phyloP scores from a whole-genome alignment of 2,329 filamentous ascomycete genomes.

The Basipetospora chlamydospora region DNA sequence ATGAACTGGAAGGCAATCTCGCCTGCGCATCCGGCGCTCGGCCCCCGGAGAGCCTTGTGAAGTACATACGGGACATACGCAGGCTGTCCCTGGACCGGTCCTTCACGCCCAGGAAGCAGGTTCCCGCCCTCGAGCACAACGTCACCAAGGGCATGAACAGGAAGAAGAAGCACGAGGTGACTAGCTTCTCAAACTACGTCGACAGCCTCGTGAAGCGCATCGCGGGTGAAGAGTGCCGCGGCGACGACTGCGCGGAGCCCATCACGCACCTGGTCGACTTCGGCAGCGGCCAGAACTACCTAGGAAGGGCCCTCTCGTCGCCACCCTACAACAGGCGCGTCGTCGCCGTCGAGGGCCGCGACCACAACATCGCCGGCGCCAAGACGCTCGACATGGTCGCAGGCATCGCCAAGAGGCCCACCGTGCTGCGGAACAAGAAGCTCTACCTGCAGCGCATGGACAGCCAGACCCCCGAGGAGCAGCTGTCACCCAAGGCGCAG shows the following conservation, averaged over 20 bases:
- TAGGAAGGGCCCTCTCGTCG: conserved; percentile 74
- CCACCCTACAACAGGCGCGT: conserved; percentile 76
- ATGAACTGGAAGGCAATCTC: conserved; percentile 41
- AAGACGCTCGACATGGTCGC: conserved; percentile 73
- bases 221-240: conserved; percentile 18
- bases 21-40: conserved; percentile 10
- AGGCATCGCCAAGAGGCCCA: conserved; percentile 57
- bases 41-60: conserved; percentile 41
- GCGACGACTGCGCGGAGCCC: conserved; percentile 35
- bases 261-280: conserved; percentile 91
- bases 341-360: conserved; percentile 77
- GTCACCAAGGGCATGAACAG: conserved; percentile 85
- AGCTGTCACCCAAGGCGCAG: conserved; percentile 4
- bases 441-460: conserved; percentile 44
- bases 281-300: conserved; percentile 91
- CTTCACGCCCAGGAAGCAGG: conserved; percentile 30
- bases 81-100: conserved; percentile 51
- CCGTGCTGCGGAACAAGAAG: conserved; percentile 73
- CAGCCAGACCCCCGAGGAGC: conserved; percentile 12
- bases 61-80: conserved; percentile 60
- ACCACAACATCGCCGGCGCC: conserved; percentile 75
- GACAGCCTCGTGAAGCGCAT: conserved; percentile 45
- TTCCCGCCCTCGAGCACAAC: conserved; percentile 49
- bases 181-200: conserved; percentile 78
- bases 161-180: conserved; percentile 91